phyloP scores from a whole-genome alignment of 2,329 filamentous ascomycete genomes.

The Chaetomium strumarium region DNA sequence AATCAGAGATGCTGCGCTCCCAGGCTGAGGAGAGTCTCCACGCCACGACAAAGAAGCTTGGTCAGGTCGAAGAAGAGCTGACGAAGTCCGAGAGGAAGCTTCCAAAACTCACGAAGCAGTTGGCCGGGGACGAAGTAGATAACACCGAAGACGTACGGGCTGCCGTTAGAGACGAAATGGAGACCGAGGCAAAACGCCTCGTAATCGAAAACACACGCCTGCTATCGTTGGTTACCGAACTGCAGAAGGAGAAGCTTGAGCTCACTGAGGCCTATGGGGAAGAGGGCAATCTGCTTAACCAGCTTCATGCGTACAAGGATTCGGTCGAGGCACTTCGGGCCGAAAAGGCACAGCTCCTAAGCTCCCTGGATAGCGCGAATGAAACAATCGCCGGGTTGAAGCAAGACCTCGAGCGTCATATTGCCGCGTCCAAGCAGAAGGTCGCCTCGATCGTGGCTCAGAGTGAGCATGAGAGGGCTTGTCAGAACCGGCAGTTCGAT shows the following conservation, averaged over 20 bases:
- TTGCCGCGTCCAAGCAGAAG: too few relatives aligned
- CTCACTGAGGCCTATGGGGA: not conserved
- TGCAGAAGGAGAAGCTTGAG: not conserved
- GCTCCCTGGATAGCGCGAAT: too few relatives aligned
- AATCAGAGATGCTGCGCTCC: not conserved
- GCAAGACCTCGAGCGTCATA: too few relatives aligned
- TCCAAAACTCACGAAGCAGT: not conserved
- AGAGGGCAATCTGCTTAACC: not conserved
- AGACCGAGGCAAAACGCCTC: not conserved
- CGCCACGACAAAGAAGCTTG: not conserved
- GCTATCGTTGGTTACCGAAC: not conserved
- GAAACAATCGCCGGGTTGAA: too few relatives aligned
- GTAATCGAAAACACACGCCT: not conserved
- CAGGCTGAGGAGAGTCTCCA: not conserved
- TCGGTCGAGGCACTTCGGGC: not conserved
- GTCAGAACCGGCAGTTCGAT: not conserved
- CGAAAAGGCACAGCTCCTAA: too few relatives aligned
- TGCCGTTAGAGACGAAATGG: not conserved
- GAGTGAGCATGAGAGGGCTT: too few relatives aligned
- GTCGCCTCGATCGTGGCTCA: too few relatives aligned
- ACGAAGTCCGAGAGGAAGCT: not conserved
- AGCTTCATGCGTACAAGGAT: not conserved
- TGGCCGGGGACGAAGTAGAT: not conserved
- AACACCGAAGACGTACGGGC: too few relatives aligned
- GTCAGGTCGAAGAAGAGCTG: not conserved